Percentiles rank a stretch among this genome's conserved stretches.
phyloP scores from a whole-genome alignment of 768 basidiomycete species.

The Tricholoma furcatifolium region DNA sequence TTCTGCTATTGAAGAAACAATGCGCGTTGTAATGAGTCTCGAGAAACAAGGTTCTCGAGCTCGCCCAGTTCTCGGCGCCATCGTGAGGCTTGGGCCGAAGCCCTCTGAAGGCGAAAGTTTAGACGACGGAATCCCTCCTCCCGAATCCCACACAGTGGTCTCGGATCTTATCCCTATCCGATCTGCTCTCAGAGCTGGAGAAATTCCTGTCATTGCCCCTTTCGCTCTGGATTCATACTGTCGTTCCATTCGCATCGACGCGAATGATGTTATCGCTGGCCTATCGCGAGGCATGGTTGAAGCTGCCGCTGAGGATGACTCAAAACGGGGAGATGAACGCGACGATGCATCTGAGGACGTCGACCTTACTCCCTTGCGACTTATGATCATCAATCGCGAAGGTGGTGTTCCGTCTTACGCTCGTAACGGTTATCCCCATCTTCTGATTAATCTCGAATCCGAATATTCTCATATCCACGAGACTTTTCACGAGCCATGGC shows the following conservation, averaged over 20 bases:
- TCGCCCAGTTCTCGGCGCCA: conserved; percentile 83
- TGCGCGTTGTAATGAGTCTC: conserved; percentile 79
- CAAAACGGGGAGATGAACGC: conserved; percentile 28
- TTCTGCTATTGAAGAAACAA: conserved; percentile 73
- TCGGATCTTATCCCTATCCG: conserved; percentile 82
- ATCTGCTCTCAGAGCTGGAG: conserved; percentile 87
- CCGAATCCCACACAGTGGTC: conserved; percentile 79
- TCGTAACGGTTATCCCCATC: conserved; percentile 90
- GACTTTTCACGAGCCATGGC: conserved; percentile 82
- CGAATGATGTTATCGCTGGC: conserved; percentile 87
- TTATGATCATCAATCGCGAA: conserved; percentile 97
- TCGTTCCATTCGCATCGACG: conserved; percentile 79
- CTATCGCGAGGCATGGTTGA: conserved; percentile 85
- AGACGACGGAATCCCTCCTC: conserved; percentile 38
- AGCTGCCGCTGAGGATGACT: conserved; percentile 32
- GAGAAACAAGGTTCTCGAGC: conserved; percentile 85
- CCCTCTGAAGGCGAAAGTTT: conserved; percentile 41
- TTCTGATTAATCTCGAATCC: conserved; percentile 90
- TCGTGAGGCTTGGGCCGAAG: conserved; percentile 81
- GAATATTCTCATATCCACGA: conserved; percentile 83
- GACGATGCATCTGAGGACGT: conserved; percentile 48
- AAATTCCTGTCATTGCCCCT: conserved; percentile 94
- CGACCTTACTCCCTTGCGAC: conserved; percentile 89
- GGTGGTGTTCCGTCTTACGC: conserved; percentile 98
- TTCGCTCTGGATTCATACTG: conserved; percentile 91